These are phyloP conservation scores for Vitis rupestris DNA, from an alignment of 164 flowering plant genomes.

Conservation along the genomic window DNA sequence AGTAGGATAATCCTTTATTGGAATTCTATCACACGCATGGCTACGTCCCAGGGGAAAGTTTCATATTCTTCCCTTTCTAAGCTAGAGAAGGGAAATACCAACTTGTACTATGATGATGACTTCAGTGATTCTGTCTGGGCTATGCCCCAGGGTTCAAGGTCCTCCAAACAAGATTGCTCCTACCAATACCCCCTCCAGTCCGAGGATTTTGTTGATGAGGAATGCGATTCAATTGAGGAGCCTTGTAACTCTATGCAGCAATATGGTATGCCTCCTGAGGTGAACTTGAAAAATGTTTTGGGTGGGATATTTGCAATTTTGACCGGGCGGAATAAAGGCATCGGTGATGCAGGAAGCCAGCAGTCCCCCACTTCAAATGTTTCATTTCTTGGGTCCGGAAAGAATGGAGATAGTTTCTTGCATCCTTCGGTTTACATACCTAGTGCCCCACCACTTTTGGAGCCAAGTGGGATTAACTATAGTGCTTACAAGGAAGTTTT, in stretches of 20 bases:
- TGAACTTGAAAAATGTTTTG: conserved; percentile 83
- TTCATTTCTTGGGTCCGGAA: conserved; percentile 69
- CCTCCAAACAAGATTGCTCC: conserved; percentile 32
- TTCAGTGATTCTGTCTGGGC: conserved; percentile 37
- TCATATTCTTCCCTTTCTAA: conserved; percentile 55
- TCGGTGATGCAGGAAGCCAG: conserved; percentile 12
- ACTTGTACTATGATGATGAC: conserved; percentile 39
- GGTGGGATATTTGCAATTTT: conserved; percentile 76
- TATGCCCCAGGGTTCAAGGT: conserved; percentile 25
- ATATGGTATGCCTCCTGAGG: conserved; percentile 47
- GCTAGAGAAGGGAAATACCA: conserved; percentile 34
- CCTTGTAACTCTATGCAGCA: conserved; percentile 9
- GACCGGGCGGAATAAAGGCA: conserved; percentile 56
- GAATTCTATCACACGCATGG: conserved; percentile 30
- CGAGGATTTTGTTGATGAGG: conserved; percentile 59
- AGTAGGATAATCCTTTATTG: too few species aligned
- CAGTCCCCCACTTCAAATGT: conserved; percentile 48
- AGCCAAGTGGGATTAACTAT: conserved; percentile 48
- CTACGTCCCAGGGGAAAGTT: conserved; percentile 35
- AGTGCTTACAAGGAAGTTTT: conserved; percentile 67
- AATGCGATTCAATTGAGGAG: conserved; percentile 53
- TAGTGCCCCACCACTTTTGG: conserved; percentile 94
- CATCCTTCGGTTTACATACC: conserved; percentile 83
- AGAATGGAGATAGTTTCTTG: conserved; percentile 79
- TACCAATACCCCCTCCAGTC: conserved; percentile 37